phyloP scores from a whole-genome alignment of 805 yeast genomes.

The Phaffomyces opuntiae region DNA sequence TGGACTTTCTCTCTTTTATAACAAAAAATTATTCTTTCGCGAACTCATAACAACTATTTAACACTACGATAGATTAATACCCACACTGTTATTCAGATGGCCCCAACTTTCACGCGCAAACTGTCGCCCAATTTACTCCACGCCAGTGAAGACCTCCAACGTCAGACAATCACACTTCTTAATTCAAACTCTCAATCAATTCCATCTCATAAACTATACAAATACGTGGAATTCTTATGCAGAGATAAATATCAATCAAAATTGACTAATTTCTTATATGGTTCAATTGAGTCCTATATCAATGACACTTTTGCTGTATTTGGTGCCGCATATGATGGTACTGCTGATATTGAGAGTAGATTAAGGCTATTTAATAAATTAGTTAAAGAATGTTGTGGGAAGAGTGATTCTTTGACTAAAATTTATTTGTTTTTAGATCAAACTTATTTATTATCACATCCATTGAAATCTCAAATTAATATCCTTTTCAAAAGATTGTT shows the following conservation, averaged over 20 bases:
- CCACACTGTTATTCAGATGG: not conserved
- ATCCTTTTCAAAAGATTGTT: conserved; percentile 1
- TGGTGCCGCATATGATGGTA: not conserved
- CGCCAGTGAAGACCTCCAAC: conserved; percentile 1
- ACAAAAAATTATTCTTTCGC: not conserved
- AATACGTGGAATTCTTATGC: conserved; percentile 20
- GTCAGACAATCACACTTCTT: conserved; percentile 1
- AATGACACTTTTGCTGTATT: not conserved
- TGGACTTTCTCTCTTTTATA: not conserved
- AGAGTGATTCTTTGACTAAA: conserved; percentile 5
- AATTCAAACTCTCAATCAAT: not conserved
- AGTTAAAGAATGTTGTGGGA: not conserved
- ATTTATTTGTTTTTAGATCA: conserved; percentile 19
- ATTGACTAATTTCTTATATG: conserved; percentile 10
- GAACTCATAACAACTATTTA: not conserved
- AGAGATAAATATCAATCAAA: conserved; percentile 18
- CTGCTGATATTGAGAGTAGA: not conserved
- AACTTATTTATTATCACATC: conserved; percentile 21
- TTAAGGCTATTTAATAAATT: not conserved
- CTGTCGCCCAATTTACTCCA: not conserved
- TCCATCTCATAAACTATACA: conserved; percentile 13
- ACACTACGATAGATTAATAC: too few species aligned
- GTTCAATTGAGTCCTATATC: conserved; percentile 2
- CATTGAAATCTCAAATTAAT: conserved; percentile 14
- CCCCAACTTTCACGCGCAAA: not conserved